Conservation (phyloP, 108 stramenopile genomes). For the Nitzschia sp. region DNA sequence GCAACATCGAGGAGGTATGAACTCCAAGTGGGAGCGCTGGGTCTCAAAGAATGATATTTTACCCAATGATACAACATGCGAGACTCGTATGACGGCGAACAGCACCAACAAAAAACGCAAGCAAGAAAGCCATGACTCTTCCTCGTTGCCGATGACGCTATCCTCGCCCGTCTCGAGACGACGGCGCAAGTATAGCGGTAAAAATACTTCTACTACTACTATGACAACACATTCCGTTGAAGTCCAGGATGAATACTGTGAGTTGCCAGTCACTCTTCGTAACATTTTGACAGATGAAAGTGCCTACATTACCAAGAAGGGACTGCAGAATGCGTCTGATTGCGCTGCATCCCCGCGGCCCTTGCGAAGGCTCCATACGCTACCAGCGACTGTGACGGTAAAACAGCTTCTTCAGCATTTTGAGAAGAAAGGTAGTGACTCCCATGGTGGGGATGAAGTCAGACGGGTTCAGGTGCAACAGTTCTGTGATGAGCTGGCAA, state of each 20-base stretch:
- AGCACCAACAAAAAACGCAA: not conserved
- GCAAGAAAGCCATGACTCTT: not conserved
- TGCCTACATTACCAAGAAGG: conserved; percentile 56
- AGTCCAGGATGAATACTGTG: conserved; percentile 37
- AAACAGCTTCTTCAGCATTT: conserved; percentile 54
- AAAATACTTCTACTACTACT: not conserved
- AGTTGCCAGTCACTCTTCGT: conserved; percentile 67
- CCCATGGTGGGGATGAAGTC: conserved; percentile 19
- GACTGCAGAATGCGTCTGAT: conserved; percentile 33
- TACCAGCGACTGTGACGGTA: conserved; percentile 63
- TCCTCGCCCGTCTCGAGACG: not conserved
- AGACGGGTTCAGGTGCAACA: conserved; percentile 31
- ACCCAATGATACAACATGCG: too few relatives aligned
- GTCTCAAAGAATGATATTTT: too few relatives aligned
- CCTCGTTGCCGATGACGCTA: not conserved
- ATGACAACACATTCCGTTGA: not conserved
- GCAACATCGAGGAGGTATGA: too few relatives aligned
- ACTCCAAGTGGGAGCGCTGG: too few relatives aligned
- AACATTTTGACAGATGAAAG: conserved; percentile 73
- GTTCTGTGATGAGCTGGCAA: conserved; percentile 54
- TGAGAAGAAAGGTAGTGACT: conserved; percentile 35
- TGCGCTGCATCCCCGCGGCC: conserved; percentile 6
- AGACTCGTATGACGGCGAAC: too few relatives aligned
- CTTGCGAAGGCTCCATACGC: conserved; percentile 42
- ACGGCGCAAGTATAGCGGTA: not conserved